phyloP scores from a whole-genome alignment of 2,329 filamentous ascomycete species.

The Cytospora schulzeri region DNA sequence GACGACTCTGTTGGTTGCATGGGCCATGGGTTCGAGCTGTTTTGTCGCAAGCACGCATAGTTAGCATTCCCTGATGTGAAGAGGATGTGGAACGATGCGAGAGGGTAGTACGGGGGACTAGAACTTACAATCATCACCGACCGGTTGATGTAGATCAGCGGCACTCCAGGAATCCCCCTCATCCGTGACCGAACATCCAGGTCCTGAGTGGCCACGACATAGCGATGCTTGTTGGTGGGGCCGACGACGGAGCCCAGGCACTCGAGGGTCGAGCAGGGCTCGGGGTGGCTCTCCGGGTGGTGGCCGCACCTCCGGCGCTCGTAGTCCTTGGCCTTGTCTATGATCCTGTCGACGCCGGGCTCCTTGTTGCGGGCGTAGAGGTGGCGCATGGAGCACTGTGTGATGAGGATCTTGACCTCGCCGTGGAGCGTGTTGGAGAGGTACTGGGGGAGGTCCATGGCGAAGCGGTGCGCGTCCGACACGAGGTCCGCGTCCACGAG shows the following conservation, averaged over 20 bases:
- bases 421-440: conserved; percentile 56
- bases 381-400: conserved; percentile 70
- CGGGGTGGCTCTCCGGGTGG: conserved; percentile 69
- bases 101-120: no score
- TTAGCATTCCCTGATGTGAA: conserved; percentile 29
- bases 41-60: background rate
- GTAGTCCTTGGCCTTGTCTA: conserved; percentile 70
- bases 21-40: conserved; percentile 67
- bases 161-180: conserved; percentile 70
- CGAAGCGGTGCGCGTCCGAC: conserved; percentile 77
- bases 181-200: conserved; percentile 63
- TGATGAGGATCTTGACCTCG: conserved; percentile 75
- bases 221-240: conserved; percentile 80
- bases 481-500: conserved; percentile 87
- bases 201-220: conserved; percentile 77
- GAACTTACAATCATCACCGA: conserved; percentile 71
- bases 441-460: conserved; percentile 71
- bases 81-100: background rate
- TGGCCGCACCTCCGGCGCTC: conserved; percentile 80
- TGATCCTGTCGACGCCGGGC: conserved; percentile 59
- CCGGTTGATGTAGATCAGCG: conserved; percentile 75
- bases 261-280: conserved; percentile 69
- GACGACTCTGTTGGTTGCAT: conserved; percentile 62
- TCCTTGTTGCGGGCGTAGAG: conserved; percentile 67
- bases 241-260: conserved; percentile 78